phyloP scores from a whole-genome alignment of 1,284 basidiomycete genomes.

The Coniophora puteana region DNA sequence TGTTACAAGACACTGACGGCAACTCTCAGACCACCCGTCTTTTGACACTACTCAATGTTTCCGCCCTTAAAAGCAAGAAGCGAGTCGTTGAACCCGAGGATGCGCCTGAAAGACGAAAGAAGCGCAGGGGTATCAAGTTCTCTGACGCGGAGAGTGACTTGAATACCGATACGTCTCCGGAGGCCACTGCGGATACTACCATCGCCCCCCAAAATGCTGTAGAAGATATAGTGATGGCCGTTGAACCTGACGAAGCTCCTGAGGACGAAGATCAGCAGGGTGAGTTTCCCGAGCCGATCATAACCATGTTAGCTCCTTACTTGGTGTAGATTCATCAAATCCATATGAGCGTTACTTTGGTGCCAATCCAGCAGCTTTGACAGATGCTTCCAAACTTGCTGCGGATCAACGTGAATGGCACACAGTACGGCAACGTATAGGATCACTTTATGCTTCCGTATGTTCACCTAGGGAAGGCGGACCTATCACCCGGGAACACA shows the following conservation, averaged over 20 bases:
- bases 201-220: slow-evolving; percentile 12
- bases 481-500: too few species aligned
- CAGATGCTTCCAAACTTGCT: slow-evolving; percentile 41
- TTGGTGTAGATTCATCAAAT: slow-evolving; percentile 27
- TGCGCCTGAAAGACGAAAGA: slow-evolving; percentile 59
- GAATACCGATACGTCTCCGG: slow-evolving; percentile 7
- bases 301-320: not conserved
- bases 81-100: slow-evolving; percentile 47
- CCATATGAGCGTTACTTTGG: slow-evolving; percentile 70
- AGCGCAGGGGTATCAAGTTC: slow-evolving; percentile 41
- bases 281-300: slow-evolving; percentile 14
- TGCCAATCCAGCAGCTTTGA: slow-evolving; percentile 40
- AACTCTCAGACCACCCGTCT: slow-evolving; percentile 76
- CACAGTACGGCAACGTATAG: slow-evolving; percentile 35
- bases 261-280: slow-evolving; percentile 20
- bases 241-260: slow-evolving; percentile 11
- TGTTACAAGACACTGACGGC: slow-evolving; percentile 32
- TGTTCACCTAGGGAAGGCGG: slow-evolving; percentile 48
- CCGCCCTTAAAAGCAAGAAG: slow-evolving; percentile 68
- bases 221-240: slow-evolving; percentile 13
- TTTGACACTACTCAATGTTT: slow-evolving; percentile 92
- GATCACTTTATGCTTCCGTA: slow-evolving; percentile 50
- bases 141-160: slow-evolving; percentile 13
- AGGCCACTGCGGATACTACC: slow-evolving; percentile 5
- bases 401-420: slow-evolving; percentile 53